Evolutionary conservation across 2,329 filamentous ascomycete genomes (phyloP).

Genomic region (Curvularia hawaiiensis): DNA sequence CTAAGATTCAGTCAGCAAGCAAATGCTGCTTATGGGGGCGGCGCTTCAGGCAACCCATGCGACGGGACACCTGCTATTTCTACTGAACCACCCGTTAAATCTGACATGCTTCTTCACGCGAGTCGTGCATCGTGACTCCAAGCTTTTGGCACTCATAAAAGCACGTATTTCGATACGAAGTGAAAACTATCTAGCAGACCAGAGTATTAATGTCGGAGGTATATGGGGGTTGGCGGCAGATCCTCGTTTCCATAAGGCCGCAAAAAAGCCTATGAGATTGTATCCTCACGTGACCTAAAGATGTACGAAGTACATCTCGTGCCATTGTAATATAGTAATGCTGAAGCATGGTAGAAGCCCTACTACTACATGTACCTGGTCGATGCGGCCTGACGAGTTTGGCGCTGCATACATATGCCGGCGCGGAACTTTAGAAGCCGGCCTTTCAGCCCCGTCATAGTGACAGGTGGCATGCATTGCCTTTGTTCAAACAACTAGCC

Average conservation of each 20-base stretch:
- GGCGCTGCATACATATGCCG: slow-evolving; percentile 27
- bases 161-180: slow-evolving; percentile 37
- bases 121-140: not conserved
- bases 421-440: slow-evolving; percentile 26
- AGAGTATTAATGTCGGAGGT: not conserved
- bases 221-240: not conserved
- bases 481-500: slow-evolving; percentile 14
- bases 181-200: slow-evolving; percentile 29
- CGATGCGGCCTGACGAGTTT: slow-evolving; percentile 51
- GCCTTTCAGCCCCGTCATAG: slow-evolving; percentile 27
- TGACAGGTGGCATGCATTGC: slow-evolving; percentile 25
- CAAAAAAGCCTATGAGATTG: slow-evolving; percentile 23
- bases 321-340: slow-evolving; percentile 30
- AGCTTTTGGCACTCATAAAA: not conserved
- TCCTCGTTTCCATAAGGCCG: not conserved
- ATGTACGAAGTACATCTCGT: slow-evolving; percentile 41
- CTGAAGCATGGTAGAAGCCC: slow-evolving; percentile 51
- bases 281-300: slow-evolving; percentile 42
- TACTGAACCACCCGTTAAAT: not conserved
- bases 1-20: slow-evolving; percentile 24
- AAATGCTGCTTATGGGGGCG: not conserved
- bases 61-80: not conserved
- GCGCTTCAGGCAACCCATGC: not conserved
- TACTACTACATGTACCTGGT: slow-evolving; percentile 51
- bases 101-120: not conserved